Base-by-base conservation (phyloP, 805 yeast genomes). In the Lipomyces yamanashiensis region DNA sequence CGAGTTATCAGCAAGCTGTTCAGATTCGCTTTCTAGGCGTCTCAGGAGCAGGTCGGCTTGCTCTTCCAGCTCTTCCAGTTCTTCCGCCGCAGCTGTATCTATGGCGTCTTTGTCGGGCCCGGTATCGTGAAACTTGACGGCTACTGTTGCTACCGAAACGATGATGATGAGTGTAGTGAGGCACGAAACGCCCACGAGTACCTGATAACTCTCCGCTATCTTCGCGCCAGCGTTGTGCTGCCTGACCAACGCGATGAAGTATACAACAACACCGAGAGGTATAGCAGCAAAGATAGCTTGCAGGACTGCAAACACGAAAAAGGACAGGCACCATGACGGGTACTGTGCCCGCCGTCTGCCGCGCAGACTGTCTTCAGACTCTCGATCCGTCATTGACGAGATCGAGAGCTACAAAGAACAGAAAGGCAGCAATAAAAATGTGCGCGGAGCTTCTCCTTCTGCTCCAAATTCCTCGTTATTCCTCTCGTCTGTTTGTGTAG, bases 261-360 rank as follows among this genome's bases (percentile, higher is more conserved):
- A 64, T 10, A 61, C 59, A 33, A 64, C 55, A 39, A 64, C 59
- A 13, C 48, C 50, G 10, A 64, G 55, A 7, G 62, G 62, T 19
- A 59, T 60, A 15, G 48, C 23, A 2, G 64, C 59, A 45, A 64
- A 64, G 15, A 57, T 41, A 5, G 64, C 64, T 59, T 64, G 62
- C 34, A 59, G 45, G 28, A 60, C 7, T 7, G 61, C 64, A 43
- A 64, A 59, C n/a, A 40, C 54, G 33, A 63, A 51, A 44, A 55
- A 63, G 7, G 63, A 33, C 21, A 54, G 21, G 43, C 61, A 59
- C 67, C 67, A 63, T 7, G 63, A 12, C 17, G 67, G 67, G 41
- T 63, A 63, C 19, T n/a, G 21, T n/a, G 44, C 44, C 47, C 47
- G 47, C 47, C 47, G 21, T 9, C 21, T 13, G 47, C 47, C 19